Conservation (phyloP, 768 basidiomycete species). For the Naganishia antarctica region DNA sequence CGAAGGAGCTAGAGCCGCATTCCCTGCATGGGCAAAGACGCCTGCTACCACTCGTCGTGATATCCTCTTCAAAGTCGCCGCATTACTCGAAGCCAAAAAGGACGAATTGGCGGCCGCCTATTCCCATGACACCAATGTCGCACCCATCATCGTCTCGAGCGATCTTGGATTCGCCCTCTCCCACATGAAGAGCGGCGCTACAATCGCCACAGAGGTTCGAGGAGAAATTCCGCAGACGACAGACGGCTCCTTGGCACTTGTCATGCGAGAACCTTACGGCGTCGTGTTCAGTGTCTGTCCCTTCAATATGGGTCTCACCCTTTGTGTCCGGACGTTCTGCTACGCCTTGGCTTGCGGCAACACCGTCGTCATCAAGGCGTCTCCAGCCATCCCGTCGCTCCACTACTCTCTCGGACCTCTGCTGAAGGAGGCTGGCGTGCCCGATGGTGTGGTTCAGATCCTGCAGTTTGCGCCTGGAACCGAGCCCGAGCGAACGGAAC, state of each 20-base stretch:
- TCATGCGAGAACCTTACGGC: conserved; percentile 40
- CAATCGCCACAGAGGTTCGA: conserved; percentile 24
- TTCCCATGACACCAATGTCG: conserved; percentile 17
- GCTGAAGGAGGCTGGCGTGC: conserved; percentile 57
- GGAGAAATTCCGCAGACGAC: conserved; percentile 36
- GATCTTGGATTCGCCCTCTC: conserved; percentile 3
- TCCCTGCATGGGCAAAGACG: conserved; percentile 15
- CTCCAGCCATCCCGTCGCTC: conserved; percentile 45
- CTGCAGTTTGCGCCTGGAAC: conserved; percentile 54
- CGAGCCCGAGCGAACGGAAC: conserved; percentile 53
- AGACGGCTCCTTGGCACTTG: conserved; percentile 31
- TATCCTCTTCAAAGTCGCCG: conserved; percentile 24
- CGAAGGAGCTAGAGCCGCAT: conserved; percentile 14
- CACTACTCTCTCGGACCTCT: conserved; percentile 47
- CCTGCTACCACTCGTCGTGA: conserved; percentile 23
- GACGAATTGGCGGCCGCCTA: conserved; percentile 20
- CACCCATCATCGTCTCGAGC: conserved; percentile 1
- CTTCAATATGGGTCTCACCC: conserved; percentile 28
- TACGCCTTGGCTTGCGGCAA: conserved; percentile 52
- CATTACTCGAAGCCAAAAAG: conserved; percentile 15
- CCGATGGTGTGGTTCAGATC: conserved; percentile 60
- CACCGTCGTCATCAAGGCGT: conserved; percentile 49
- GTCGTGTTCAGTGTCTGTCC: conserved; percentile 26
- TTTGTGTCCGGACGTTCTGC: conserved; percentile 40
- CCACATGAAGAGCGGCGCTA: conserved; percentile 24